phyloP scores from a whole-genome alignment of 148 eudicot species.

The Pouteria glomerata region DNA sequence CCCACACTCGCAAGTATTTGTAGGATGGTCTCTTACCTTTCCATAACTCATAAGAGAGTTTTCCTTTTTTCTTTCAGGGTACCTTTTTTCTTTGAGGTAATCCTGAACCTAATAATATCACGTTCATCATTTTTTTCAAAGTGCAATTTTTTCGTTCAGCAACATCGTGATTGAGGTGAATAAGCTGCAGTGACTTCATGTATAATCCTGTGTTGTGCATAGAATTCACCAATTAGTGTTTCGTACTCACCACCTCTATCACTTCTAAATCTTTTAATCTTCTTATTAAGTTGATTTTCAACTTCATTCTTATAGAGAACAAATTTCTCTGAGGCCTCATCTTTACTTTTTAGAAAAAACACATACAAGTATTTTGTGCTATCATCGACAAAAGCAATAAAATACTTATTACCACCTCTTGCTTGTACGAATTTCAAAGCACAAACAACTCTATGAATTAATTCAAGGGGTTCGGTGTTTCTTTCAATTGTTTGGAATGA shows the following conservation, averaged over 20 bases:
- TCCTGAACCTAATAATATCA: not conserved
- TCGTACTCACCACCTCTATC: not conserved
- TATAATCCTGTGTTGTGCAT: not conserved
- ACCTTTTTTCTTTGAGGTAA: not conserved
- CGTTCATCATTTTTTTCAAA: not conserved
- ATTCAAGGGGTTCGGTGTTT: not conserved
- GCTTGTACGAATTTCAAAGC: not conserved
- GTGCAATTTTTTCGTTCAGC: not conserved
- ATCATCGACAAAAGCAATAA: conserved; percentile 7
- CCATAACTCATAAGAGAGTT: too few relatives aligned
- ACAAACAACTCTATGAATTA: not conserved
- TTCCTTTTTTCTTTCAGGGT: too few relatives aligned
- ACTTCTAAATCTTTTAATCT: not conserved
- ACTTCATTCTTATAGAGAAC: not conserved
- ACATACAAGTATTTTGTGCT: not conserved
- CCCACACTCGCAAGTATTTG: too few relatives aligned
- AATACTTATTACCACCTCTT: conserved; percentile 1
- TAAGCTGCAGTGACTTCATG: not conserved
- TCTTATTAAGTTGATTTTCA: conserved; percentile 2
- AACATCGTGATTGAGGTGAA: not conserved
- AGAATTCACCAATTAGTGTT: not conserved
- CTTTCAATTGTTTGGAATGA: conserved; percentile 1
- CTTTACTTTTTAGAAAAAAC: not conserved
- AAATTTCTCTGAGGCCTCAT: not conserved
- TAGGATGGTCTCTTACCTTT: too few relatives aligned